Base-by-base conservation (phyloP, 2,329 filamentous ascomycete species). In the Thelonectria rubi region DNA sequence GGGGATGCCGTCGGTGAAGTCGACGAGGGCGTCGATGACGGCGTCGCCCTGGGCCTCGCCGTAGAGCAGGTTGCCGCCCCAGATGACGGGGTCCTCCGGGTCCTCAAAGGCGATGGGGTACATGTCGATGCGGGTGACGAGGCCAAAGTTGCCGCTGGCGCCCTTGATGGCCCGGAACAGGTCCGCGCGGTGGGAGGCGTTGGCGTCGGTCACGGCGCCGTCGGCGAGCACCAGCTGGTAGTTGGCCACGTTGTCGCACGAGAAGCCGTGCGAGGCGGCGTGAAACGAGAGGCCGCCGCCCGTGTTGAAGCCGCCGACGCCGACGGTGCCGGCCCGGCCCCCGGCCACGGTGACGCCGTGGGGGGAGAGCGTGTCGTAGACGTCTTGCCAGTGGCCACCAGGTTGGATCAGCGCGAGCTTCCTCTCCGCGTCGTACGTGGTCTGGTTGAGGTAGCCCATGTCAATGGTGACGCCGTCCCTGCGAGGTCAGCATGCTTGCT, bases 151-250 rank as follows among this genome's bases (percentile, higher is more conserved):
- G 58, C 76, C 79, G 12, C 76, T 75, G n/a, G 81, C 81, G 5
- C 82, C 82, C 48, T 81, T 80, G 18, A 84, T 71, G 0, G 80
- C 82, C 64, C 75, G 76, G 71, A 75, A 84, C 2, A 85, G 75
- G 56, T 84, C 81, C 0, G 73, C 24, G 58, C 83, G 76, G 8
- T 75, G 63, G 0, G 70, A 63, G 1, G 68, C 68, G 32, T 78
- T 82, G 17, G 78, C 81, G 4, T 80, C 76, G 30, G 82, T 71
- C 34, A 84, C 76, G 2, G 67, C 57, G 8, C 82, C 81, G 55
- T 76, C 71, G 0, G 77, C 77, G 1, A 82, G 74, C 1, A 85
- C 81, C 9, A 85, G 71, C 46, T 83, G 74, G 52, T 75, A 81
- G 47, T 76, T 78, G 30, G 71, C 65, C 2, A 82, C 73, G 45